Conservation (phyloP, 2,329 filamentous ascomycete genomes). For the Penicillium sp. region DNA sequence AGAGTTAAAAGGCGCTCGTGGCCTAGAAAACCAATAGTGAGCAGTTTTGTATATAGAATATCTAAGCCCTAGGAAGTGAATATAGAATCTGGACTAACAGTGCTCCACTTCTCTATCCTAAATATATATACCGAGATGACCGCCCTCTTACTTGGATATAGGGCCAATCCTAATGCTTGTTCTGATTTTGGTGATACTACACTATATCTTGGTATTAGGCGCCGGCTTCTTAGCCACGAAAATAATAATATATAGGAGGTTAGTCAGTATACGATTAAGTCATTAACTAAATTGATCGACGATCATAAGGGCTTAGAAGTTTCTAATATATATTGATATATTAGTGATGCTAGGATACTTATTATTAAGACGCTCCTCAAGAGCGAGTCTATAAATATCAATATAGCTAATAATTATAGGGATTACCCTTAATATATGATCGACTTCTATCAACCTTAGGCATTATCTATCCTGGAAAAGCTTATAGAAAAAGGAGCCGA, state of each 20-base stretch:
- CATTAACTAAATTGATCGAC: conserved; percentile 10
- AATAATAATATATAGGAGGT: conserved; percentile 14
- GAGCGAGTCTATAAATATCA: conserved; percentile 16
- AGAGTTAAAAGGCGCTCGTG: conserved; percentile 12
- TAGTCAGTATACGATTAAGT: conserved; percentile 16
- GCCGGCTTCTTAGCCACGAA: conserved; percentile 11
- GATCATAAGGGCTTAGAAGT: conserved; percentile 8
- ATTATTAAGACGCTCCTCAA: conserved; percentile 17
- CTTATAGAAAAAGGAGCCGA: conserved; percentile 18
- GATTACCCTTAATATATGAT: conserved; percentile 23
- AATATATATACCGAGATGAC: conserved; percentile 17
- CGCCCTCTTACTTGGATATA: conserved; percentile 14
- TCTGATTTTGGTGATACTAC: conserved; percentile 18
- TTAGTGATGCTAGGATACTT: conserved; percentile 8
- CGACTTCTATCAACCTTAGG: conserved; percentile 10
- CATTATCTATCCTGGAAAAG: conserved; percentile 12
- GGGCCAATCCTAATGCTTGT: conserved; percentile 19
- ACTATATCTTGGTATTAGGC: conserved; percentile 21
- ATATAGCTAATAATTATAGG: conserved; percentile 16
- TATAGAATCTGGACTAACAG: conserved; percentile 14
- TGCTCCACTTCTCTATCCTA: conserved; percentile 21
- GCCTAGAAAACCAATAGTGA: conserved; percentile 8
- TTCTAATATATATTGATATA: conserved; percentile 14
- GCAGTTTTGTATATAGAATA: background rate
- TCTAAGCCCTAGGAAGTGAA: conserved; percentile 1